Evolutionary conservation across 441 rosid genomes (phyloP), one percentile per base, ranked within the genome.

Genomic region (Adansonia gregorii): DNA sequence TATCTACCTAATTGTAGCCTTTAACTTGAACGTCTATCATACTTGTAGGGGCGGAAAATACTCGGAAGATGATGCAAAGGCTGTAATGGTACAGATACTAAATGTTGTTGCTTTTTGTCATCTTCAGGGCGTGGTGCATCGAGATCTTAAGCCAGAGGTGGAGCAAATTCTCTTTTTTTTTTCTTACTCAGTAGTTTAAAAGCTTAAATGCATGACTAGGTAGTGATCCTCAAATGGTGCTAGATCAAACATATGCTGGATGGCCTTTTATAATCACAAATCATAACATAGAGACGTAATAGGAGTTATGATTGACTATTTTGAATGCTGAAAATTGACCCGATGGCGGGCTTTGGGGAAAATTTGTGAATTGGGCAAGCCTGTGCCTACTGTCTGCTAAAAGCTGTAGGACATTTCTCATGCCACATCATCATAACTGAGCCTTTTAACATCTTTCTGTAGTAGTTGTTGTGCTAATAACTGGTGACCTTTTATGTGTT

Each of bases 131-230:
- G 97, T 96, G 66, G 97, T 94, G 80, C 99, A 96, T 72, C 88
- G 99, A 73, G 99, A 96, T 86, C 88, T 96, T 74, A 96, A 96
- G 85, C 99, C 98, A 80, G 99, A 96, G 99, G 99, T 93, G 80
- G 76, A 80, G 70, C 61, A 24, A 64, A 22, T 70, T 78, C 11
- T 43, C 73, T 0, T 22, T 4, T 35, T 35, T 35, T 35, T 58
- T 19, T 76, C 49, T 65, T 76, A 27, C 70, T 64, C 3, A 8
- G 10, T 69, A 17, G 48, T 45, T 46, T 4, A 35, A 71, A 67
- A 66, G 67, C 64, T 74, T 48, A 58, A 58, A 69, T 24, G 10
- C 55, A 73, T 20, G 55, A 55, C 17, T 56, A 56, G 49, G 19
- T 19, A 55, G 19, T 39, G 64, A 35, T 35, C 64, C 52, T 31